Conservation (phyloP, 2,329 filamentous ascomycete genomes). For the Plenodomus tracheiphilus region DNA sequence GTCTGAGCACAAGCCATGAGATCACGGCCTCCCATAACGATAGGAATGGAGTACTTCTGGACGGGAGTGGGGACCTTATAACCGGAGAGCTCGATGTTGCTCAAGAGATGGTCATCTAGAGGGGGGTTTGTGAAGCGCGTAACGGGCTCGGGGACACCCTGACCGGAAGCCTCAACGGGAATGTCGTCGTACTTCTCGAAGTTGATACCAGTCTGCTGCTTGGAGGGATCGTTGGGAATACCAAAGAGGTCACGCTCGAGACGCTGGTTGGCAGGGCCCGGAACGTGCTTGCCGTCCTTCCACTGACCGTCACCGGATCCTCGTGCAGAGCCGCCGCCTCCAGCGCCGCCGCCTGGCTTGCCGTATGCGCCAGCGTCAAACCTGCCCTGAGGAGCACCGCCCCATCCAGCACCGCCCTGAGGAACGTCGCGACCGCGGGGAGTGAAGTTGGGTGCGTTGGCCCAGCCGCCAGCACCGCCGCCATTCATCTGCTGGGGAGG, state of each 20-base stretch:
- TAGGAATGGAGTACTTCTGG: constrained; percentile 99
- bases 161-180: constrained; percentile 93
- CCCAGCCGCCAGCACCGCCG: constrained; percentile 62
- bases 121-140: constrained; percentile 91
- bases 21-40: constrained; percentile 96
- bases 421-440: constrained; percentile 47
- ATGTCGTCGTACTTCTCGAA: constrained; percentile 99
- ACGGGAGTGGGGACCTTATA: constrained; percentile 97
- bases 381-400: constrained; percentile 46
- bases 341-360: constrained; percentile 55
- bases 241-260: constrained; percentile 96
- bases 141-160: constrained; percentile 90
- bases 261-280: constrained; percentile 84
- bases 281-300: constrained; percentile 94
- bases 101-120: constrained; percentile 88
- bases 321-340: constrained; percentile 63
- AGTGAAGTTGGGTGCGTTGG: constrained; percentile 62
- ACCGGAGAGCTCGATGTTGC: constrained; percentile 89
- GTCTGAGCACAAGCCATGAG: constrained; percentile 99
- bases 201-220: constrained; percentile 98
- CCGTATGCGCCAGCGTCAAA: constrained; percentile 69
- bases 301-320: constrained; percentile 95
- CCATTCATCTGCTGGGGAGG: constrained; percentile 52
- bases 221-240: constrained; percentile 83
- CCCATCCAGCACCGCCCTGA: constrained; percentile 44